phyloP scores from a whole-genome alignment of 148 eudicot genomes.

The Linanthus parryae region DNA sequence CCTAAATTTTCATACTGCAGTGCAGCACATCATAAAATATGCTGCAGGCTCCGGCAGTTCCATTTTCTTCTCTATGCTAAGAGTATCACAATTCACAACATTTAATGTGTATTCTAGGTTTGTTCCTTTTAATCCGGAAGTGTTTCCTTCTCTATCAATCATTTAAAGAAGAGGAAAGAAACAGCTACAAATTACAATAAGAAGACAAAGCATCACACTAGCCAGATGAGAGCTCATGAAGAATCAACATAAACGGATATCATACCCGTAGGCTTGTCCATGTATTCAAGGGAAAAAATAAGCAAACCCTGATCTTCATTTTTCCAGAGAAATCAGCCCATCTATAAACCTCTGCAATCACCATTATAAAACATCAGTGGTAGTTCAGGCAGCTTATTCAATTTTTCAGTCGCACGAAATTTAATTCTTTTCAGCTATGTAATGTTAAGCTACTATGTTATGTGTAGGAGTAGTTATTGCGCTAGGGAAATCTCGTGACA shows the following conservation, averaged over 20 bases:
- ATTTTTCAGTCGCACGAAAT: not conserved
- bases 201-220: not conserved
- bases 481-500: too few relatives aligned
- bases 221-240: too few relatives aligned
- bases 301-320: conserved; percentile 79
- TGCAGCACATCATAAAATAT: too few relatives aligned
- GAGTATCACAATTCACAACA: too few relatives aligned
- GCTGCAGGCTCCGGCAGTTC: too few relatives aligned
- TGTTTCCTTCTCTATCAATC: too few relatives aligned
- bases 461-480: not conserved
- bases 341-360: conserved; percentile 71
- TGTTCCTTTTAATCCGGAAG: too few relatives aligned
- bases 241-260: conserved; percentile 1
- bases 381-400: too few relatives aligned
- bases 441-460: not conserved
- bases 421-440: not conserved
- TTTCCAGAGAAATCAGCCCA: conserved; percentile 75
- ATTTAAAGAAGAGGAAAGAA: too few relatives aligned
- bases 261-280: conserved; percentile 82
- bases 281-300: conserved; percentile 81
- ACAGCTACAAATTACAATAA: not conserved
- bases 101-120: too few relatives aligned
- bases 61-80: too few relatives aligned
- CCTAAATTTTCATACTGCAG: too few relatives aligned
- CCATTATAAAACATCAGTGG: conserved; percentile 8